phyloP scores from a whole-genome alignment of 352 stramenopile genomes.

The Globisporangium parvum region DNA sequence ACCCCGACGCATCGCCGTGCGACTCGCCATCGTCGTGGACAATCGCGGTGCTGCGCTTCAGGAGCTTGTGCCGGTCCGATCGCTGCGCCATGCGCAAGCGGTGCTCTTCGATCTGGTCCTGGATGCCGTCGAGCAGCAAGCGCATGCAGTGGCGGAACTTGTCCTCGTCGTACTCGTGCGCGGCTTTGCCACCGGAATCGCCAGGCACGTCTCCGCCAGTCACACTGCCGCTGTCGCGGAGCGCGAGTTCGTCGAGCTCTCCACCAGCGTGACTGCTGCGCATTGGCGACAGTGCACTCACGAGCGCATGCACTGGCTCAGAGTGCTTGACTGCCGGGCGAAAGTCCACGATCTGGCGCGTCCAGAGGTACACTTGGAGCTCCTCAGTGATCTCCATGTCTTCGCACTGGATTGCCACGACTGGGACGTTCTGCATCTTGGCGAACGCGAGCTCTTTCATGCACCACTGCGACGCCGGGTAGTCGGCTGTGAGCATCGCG shows the following conservation, averaged over 20 bases:
- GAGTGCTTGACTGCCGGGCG: constrained; percentile 29
- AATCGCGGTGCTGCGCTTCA: constrained; percentile 17
- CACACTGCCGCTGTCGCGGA: not conserved
- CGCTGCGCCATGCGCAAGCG: constrained; percentile 40
- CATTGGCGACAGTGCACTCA: not conserved
- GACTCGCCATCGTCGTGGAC: constrained; percentile 12
- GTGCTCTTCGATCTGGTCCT: constrained; percentile 80
- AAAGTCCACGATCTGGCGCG: constrained; percentile 80
- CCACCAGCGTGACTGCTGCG: constrained; percentile 12
- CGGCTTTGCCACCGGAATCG: constrained; percentile 7
- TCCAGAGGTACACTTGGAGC: constrained; percentile 84
- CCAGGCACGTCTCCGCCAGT: constrained; percentile 3
- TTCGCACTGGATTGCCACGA: constrained; percentile 82
- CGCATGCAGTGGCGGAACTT: constrained; percentile 58
- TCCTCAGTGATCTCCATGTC: constrained; percentile 80
- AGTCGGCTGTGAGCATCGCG: constrained; percentile 68
- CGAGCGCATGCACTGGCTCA: not conserved
- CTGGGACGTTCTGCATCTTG: constrained; percentile 78
- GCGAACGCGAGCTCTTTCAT: constrained; percentile 86
- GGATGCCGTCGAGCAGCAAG: constrained; percentile 71
- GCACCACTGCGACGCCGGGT: constrained; percentile 74
- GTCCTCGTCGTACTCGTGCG: constrained; percentile 51
- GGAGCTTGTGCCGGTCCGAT: constrained; percentile 24
- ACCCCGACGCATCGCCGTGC: not conserved
- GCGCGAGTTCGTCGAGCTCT: not conserved